phyloP scores from a whole-genome alignment of 1,284 basidiomycete genomes.

The Apiotrichum akiyoshidainum region DNA sequence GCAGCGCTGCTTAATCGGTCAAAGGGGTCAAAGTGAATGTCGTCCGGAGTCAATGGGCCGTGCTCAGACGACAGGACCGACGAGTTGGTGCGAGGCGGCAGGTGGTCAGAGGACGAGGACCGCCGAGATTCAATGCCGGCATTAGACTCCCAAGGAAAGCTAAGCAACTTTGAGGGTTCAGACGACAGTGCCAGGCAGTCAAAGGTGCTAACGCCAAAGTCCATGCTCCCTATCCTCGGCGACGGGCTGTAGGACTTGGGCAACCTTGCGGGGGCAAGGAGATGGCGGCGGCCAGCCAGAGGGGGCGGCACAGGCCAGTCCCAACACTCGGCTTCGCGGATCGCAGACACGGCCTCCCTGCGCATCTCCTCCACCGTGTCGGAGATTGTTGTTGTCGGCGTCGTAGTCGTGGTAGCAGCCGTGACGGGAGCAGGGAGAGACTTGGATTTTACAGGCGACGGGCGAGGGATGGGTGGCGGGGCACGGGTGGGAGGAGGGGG shows the following conservation, averaged over 20 bases:
- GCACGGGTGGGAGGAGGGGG: neutral
- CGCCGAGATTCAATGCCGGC: neutral
- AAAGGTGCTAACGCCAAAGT: neutral
- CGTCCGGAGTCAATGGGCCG: conserved; percentile 14
- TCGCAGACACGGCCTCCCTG: conserved; percentile 7
- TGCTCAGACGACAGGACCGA: conserved; percentile 3
- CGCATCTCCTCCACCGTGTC: neutral
- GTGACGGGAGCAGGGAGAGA: neutral
- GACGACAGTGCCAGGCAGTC: neutral
- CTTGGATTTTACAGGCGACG: neutral
- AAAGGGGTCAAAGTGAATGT: conserved; percentile 51
- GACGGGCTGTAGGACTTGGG: neutral
- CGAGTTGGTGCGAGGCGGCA: neutral
- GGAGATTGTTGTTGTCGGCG: neutral
- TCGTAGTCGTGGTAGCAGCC: neutral
- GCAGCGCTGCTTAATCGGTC: neutral
- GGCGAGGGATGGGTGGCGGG: neutral
- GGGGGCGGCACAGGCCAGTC: conserved; percentile 17
- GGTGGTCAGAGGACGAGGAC: neutral
- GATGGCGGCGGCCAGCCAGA: neutral
- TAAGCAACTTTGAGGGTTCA: neutral
- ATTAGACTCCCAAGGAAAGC: neutral
- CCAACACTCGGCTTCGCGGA: conserved; percentile 16
- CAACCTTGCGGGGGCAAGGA: neutral
- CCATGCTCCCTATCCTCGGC: neutral